A percentile compares a stretch with the other conserved stretches of the same genome.
Conservation (phyloP, 2,329 filamentous ascomycete species). For the Hypoxylon sp. region DNA sequence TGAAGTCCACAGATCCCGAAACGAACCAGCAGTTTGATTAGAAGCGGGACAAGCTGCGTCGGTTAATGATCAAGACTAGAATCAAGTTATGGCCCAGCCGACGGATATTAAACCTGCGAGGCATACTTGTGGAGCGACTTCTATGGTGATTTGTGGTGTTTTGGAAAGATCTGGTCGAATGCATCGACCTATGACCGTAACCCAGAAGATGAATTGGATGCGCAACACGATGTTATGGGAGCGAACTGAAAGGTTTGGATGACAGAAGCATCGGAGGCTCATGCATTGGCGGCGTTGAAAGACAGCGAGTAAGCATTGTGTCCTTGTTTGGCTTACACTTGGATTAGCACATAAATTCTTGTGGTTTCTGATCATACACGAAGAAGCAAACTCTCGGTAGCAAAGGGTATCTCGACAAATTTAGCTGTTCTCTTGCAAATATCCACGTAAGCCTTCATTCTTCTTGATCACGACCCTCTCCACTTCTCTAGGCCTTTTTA, state of each 20-base stretch:
- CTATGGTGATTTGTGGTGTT: not conserved
- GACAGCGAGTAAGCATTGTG: constrained; percentile 37
- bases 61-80: not conserved
- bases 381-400: constrained; percentile 28
- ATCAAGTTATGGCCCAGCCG: not conserved
- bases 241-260: constrained; percentile 7
- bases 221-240: not conserved
- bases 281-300: constrained; percentile 42
- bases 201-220: not conserved
- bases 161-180: not conserved
- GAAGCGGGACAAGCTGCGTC: not conserved
- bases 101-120: not conserved
- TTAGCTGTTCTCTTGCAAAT: constrained; percentile 21
- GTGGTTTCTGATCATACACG: constrained; percentile 28
- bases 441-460: constrained; percentile 9
- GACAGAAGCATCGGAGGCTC: constrained; percentile 14
- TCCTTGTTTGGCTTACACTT: constrained; percentile 27
- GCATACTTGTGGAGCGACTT: not conserved
- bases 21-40: constrained; percentile 31
- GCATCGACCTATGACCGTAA: not conserved
- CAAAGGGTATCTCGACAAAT: constrained; percentile 43
- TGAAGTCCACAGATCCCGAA: constrained; percentile 67
- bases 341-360: constrained; percentile 19
- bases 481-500: constrained; percentile 44
- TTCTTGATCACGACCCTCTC: constrained; percentile 7